Conservation (phyloP, 768 basidiomycete species). For the Kwoniella europaea region DNA sequence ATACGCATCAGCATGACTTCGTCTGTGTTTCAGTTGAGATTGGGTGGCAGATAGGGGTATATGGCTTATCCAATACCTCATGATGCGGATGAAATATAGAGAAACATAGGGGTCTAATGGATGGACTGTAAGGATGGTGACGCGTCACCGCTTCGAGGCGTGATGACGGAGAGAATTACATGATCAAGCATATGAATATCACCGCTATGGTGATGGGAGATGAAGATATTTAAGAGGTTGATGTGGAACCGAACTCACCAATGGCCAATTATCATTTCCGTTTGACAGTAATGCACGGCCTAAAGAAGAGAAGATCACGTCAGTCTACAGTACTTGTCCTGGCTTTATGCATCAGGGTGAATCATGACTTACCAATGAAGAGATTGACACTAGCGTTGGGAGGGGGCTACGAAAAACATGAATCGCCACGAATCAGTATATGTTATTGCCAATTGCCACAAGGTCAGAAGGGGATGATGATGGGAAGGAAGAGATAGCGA, state of each 20-base stretch:
- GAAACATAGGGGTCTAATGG: not conserved
- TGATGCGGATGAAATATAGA: not conserved
- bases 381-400: slow-evolving; percentile 53
- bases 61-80: not conserved
- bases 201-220: not conserved
- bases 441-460: not conserved
- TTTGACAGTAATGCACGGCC: slow-evolving; percentile 51
- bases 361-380: slow-evolving; percentile 45
- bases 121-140: not conserved
- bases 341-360: not conserved
- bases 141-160: too few species aligned
- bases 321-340: not conserved
- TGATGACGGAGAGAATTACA: too few species aligned
- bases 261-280: slow-evolving; percentile 55
- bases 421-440: slow-evolving; percentile 25
- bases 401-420: slow-evolving; percentile 35
- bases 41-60: too few species aligned
- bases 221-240: too few species aligned
- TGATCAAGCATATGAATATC: not conserved
- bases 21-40: not conserved
- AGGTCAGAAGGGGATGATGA: slow-evolving; percentile 2
- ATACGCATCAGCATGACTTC: not conserved
- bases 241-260: slow-evolving; percentile 33
- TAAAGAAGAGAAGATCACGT: not conserved
- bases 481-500: slow-evolving; percentile 13